These are phyloP conservation scores for Metarhizium robertsii DNA, from an alignment of 2,329 filamentous ascomycete genomes.

Conservation along the genomic window DNA sequence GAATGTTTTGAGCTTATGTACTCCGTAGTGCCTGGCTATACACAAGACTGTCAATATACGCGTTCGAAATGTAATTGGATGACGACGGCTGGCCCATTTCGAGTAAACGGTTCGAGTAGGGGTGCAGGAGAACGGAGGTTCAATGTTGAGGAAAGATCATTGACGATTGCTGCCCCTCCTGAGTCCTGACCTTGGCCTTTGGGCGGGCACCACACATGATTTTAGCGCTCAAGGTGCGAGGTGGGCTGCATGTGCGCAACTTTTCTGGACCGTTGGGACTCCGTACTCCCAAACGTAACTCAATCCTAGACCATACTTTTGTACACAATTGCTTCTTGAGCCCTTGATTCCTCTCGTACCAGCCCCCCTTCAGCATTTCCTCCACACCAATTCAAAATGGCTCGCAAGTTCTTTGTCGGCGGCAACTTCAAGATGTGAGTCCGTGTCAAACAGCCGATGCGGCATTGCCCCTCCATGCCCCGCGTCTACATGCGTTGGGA, in stretches of 20 bases:
- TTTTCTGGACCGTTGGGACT: neutral
- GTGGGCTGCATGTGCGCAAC: neutral
- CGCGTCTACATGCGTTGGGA: constrained; percentile 7
- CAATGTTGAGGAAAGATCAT: too few relatives aligned
- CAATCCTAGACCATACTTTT: neutral
- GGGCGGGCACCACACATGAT: neutral
- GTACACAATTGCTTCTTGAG: neutral
- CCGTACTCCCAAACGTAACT: neutral
- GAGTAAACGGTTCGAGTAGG: too few relatives aligned
- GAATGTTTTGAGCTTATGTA: too few relatives aligned
- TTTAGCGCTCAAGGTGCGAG: neutral
- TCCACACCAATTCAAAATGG: constrained; percentile 52
- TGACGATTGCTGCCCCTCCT: too few relatives aligned
- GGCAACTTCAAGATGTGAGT: constrained; percentile 99
- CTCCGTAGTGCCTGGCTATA: neutral
- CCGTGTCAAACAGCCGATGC: constrained; percentile 12
- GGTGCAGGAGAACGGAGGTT: too few relatives aligned
- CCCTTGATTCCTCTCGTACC: neutral
- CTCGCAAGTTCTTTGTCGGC: constrained; percentile 94
- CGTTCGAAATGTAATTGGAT: too few relatives aligned
- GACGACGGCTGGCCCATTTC: too few relatives aligned
- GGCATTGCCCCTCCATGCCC: constrained; percentile 16
- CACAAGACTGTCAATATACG: neutral
- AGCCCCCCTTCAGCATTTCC: neutral
- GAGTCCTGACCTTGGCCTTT: too few relatives aligned